phyloP scores from a whole-genome alignment of 345 rosid species.

The Syzygium oleosum region DNA sequence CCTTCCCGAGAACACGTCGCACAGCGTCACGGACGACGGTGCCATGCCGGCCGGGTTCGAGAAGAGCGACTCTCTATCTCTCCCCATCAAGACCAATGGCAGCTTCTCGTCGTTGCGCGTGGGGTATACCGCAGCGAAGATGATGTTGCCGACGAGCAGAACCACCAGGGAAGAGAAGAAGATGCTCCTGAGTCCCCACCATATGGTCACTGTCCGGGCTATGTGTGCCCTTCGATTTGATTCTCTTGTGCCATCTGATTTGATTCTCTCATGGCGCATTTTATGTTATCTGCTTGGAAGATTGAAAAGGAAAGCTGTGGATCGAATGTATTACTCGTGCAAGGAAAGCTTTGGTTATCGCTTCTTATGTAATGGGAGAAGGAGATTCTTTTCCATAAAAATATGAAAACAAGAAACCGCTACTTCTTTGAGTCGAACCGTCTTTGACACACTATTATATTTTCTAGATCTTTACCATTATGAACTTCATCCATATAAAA shows the following conservation, averaged over 20 bases:
- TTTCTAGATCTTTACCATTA: neutral
- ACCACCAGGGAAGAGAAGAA: slow-evolving; percentile 53
- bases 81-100: neutral
- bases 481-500: neutral
- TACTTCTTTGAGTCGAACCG: neutral
- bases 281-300: neutral
- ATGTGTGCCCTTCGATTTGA: neutral
- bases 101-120: slow-evolving; percentile 9
- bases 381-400: neutral
- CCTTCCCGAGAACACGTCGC: slow-evolving; percentile 65
- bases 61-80: neutral
- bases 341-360: neutral
- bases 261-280: neutral
- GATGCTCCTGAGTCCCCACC: slow-evolving; percentile 8
- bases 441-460: neutral
- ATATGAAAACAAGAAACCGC: neutral
- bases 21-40: neutral
- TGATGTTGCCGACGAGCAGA: slow-evolving; percentile 33
- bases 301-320: neutral
- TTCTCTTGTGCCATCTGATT: neutral
- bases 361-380: neutral
- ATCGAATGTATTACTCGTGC: neutral
- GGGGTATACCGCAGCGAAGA: slow-evolving; percentile 36
- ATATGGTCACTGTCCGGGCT: neutral
- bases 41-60: neutral